A percentile compares a stretch with the other conserved stretches of the same genome.
phyloP scores from a whole-genome alignment of 2,329 filamentous ascomycete species.

The Bipolaris oryzae region DNA sequence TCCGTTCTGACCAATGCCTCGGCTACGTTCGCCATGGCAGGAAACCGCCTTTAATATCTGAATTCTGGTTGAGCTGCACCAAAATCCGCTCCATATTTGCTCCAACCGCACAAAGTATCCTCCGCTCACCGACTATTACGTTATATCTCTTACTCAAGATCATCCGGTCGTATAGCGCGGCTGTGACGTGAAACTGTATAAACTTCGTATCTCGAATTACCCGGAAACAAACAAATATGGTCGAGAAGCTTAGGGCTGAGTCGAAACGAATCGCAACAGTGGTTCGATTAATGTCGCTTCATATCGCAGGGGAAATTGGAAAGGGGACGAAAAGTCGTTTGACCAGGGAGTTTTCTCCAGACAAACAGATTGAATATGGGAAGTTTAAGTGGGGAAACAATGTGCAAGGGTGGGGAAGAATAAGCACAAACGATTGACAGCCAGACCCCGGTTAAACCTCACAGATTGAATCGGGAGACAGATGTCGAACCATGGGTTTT shows the following conservation, averaged over 20 bases:
- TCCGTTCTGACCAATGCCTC: no score
- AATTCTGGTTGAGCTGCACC: neutral
- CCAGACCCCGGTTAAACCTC: slow-evolving; percentile 22
- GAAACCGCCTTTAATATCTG: neutral
- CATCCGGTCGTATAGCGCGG: slow-evolving; percentile 1
- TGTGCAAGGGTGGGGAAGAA: slow-evolving; percentile 17
- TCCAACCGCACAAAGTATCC: neutral
- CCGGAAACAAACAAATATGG: slow-evolving; percentile 13
- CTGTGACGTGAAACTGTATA: neutral
- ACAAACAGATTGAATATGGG: no score
- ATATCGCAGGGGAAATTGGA: slow-evolving; percentile 26
- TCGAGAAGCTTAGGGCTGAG: slow-evolving; percentile 16
- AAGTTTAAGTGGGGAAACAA: no score
- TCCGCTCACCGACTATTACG: slow-evolving; percentile 1
- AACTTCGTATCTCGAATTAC: slow-evolving; percentile 23
- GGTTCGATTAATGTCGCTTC: slow-evolving; percentile 31
- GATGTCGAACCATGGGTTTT: slow-evolving; percentile 17
- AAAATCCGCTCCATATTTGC: neutral
- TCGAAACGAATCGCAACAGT: slow-evolving; percentile 9
- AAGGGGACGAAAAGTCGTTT: slow-evolving; percentile 5
- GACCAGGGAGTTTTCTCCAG: slow-evolving; percentile 14
- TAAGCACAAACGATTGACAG: slow-evolving; percentile 17
- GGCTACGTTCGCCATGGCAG: neutral
- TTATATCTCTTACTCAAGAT: neutral
- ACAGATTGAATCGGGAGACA: slow-evolving; percentile 29